Evolutionary conservation across 805 yeast species (phyloP).

Genomic region (Kuraishia piskuri): DNA sequence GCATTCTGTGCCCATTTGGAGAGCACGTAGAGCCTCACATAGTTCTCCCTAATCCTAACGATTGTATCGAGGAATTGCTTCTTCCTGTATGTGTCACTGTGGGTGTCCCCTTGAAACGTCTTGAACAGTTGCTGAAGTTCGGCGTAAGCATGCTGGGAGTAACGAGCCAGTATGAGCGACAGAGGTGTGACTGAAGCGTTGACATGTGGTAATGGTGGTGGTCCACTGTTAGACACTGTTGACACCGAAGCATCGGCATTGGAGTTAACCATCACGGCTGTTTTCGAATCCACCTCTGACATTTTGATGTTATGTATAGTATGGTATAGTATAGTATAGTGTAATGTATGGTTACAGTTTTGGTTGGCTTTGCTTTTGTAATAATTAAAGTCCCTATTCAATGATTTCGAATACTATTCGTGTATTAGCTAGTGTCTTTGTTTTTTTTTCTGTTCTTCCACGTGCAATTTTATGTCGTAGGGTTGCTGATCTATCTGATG

Average conservation of each 20-base stretch:
- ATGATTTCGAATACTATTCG: no score
- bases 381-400: no score
- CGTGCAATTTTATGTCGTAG: no score
- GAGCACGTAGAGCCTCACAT: conserved; percentile 74
- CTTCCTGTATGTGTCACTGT: conserved; percentile 57
- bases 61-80: conserved; percentile 58
- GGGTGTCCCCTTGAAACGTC: conserved; percentile 42
- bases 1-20: conserved; percentile 82
- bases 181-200: conserved; percentile 63
- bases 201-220: conserved; percentile 49
- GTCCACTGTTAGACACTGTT: neutral
- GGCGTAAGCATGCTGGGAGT: conserved; percentile 53
- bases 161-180: conserved; percentile 46
- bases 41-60: conserved; percentile 72
- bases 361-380: neutral
- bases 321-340: no score
- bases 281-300: neutral
- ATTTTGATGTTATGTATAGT: no score
- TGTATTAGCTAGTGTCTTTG: no score
- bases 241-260: neutral
- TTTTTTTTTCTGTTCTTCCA: no score
- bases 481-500: neutral
- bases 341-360: neutral
- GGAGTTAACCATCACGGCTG: neutral
- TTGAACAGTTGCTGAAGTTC: conserved; percentile 56